Percentiles rank a stretch among this genome's conserved stretches.
phyloP scores from a whole-genome alignment of 192 early-diverging fungal genomes.

The Backusella circina region DNA sequence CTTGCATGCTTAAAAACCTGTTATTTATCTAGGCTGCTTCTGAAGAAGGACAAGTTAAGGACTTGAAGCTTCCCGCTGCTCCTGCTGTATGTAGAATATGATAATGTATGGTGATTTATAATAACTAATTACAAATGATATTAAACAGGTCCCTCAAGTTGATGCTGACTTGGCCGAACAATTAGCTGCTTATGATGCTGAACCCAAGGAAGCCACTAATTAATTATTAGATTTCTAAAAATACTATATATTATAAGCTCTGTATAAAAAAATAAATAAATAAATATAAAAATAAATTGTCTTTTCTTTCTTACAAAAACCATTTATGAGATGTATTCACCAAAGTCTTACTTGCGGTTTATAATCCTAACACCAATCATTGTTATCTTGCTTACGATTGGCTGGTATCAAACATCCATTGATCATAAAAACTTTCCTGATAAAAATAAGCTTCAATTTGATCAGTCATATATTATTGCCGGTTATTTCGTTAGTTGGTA shows the following conservation, averaged over 20 bases:
- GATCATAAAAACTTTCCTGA: not conserved
- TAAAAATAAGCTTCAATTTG: not conserved
- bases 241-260: not conserved
- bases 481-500: slow-evolving; percentile 42
- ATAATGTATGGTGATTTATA: not conserved
- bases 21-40: not conserved
- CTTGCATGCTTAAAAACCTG: not conserved
- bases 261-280: not conserved
- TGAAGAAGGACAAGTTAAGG: slow-evolving; percentile 23
- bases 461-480: slow-evolving; percentile 21
- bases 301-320: not conserved
- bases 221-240: slow-evolving; percentile 10
- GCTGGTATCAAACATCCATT: slow-evolving; percentile 3
- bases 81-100: slow-evolving; percentile 12
- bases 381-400: slow-evolving; percentile 3
- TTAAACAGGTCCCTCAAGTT: slow-evolving; percentile 17
- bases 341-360: not conserved
- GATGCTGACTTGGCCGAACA: slow-evolving; percentile 27
- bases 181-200: slow-evolving; percentile 30
- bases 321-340: not conserved
- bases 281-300: not conserved
- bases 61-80: slow-evolving; percentile 29
- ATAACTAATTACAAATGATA: not conserved
- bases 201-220: slow-evolving; percentile 20
- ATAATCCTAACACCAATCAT: not conserved